Percentiles rank a stretch among this genome's conserved stretches.
These are phyloP conservation scores for Botryotinia globosa DNA, from an alignment of 2,329 filamentous ascomycete genomes.

Conservation along the genomic window DNA sequence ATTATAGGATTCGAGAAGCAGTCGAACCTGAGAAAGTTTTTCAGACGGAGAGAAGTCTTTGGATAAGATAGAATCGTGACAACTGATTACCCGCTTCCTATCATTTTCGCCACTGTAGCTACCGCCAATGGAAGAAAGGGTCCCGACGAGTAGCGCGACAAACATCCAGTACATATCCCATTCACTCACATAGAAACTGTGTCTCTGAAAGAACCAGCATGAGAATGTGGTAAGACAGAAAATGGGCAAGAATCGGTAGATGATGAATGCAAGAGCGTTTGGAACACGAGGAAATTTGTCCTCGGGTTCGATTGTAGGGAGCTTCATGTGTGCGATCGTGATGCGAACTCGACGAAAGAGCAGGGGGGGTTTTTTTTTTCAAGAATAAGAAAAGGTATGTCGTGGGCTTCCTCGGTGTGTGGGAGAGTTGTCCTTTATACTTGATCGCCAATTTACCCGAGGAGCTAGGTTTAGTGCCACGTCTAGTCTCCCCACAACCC, in stretches of 20 bases:
- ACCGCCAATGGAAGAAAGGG: fast-evolving
- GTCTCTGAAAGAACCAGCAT: too few species aligned
- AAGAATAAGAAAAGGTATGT: background rate
- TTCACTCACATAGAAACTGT: fast-evolving
- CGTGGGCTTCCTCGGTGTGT: background rate
- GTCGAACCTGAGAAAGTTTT: background rate
- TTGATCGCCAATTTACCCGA: background rate
- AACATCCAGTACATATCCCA: fast-evolving
- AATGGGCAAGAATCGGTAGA: background rate
- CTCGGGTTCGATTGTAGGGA: background rate
- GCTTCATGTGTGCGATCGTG: background rate
- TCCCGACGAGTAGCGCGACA: fast-evolving
- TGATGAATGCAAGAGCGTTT: background rate
- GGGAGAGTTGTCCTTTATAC: background rate
- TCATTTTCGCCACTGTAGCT: too few species aligned
- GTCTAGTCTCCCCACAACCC: background rate
- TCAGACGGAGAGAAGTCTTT: background rate
- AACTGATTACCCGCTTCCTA: background rate
- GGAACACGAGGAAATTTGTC: background rate
- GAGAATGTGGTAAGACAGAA: background rate
- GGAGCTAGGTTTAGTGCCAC: background rate
- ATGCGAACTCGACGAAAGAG: background rate
- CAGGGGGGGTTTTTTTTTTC: background rate
- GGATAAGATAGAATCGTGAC: background rate
- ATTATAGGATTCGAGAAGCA: background rate